Conservation (phyloP, 2,329 filamentous ascomycete species). For the Fusarium pilosicola region DNA sequence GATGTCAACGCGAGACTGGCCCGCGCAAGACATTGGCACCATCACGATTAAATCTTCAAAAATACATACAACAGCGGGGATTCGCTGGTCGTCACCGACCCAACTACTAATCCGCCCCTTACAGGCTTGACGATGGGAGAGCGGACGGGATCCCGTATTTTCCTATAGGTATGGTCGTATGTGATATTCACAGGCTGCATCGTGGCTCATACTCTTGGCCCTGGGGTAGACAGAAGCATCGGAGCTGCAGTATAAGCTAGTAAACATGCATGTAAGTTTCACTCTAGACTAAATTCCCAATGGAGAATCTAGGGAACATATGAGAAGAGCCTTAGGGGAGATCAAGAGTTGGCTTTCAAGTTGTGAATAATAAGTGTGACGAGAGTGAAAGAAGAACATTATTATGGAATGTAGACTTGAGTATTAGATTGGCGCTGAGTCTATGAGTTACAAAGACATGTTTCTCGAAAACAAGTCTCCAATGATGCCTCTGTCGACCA, state of each 20-base stretch:
- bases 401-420: background rate
- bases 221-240: rapidly evolving
- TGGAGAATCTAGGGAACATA: rapidly evolving
- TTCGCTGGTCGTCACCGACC: background rate
- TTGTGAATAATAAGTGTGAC: rapidly evolving
- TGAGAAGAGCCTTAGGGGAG: background rate
- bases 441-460: background rate
- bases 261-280: rapidly evolving
- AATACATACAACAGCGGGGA: background rate
- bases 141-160: conserved; percentile 1
- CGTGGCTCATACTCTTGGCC: rapidly evolving
- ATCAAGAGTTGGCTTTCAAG: background rate
- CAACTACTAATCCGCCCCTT: conserved; percentile 5
- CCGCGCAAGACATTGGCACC: background rate
- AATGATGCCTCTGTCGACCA: rapidly evolving
- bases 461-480: background rate
- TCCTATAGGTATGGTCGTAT: conserved; percentile 3
- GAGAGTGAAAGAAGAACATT: no score
- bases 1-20: background rate
- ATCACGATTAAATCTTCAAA: background rate
- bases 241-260: rapidly evolving
- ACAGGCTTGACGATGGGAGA: background rate
- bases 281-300: rapidly evolving
- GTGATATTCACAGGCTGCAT: background rate
- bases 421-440: background rate